Evolutionary conservation across 768 basidiomycete species (phyloP), one percentile per base, ranked within the genome.

Genomic region (Panaeolus papilionaceus): DNA sequence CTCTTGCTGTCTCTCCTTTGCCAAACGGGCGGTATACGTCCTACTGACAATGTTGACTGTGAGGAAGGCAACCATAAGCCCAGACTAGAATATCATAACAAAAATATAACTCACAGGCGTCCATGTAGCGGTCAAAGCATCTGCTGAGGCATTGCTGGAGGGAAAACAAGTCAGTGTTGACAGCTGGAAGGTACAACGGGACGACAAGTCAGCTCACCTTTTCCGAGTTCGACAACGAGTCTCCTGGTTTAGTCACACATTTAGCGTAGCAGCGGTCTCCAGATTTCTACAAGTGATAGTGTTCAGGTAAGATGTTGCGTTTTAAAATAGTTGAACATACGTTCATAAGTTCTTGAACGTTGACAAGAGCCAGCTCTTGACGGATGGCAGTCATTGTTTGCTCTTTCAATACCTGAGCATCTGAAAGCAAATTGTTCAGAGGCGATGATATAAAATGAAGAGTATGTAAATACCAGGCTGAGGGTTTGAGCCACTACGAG

Each of bases 111-210:
- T 81, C 73, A 94, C 93, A 94, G 40, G 92, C 92, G 78, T 95
- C 92, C 82, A 95, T 82, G 75, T 94, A 95, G 51, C 92, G 87
- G 64, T 94, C 92, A 73, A 94, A 81, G 75, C 94, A 95, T 66
- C 88, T 83, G 6, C 86, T 80, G 49, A 95, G 80, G 72, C 94
- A 95, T 33, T 88, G 89, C 94, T 95, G 26, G 51, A 64, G 7
- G 67, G 26, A 65, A 45, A 26, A 18, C 33, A 39, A 26, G 37
- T 28, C 28, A 58, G 33, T 28, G 11, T 12, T 8, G 11, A 26
- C 61, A 67, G 71, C 64, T 69, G 51, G 49, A 54, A 10, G 26
- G 18, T 38, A 38, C 33, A 62, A 66, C 40, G 68, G 23, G 23
- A 23, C 62, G 54, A 66, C 63, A 47, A 40, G 64, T 64, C 37